Base-by-base conservation (phyloP, 2,329 filamentous ascomycete species). In the Monascus ruber region DNA sequence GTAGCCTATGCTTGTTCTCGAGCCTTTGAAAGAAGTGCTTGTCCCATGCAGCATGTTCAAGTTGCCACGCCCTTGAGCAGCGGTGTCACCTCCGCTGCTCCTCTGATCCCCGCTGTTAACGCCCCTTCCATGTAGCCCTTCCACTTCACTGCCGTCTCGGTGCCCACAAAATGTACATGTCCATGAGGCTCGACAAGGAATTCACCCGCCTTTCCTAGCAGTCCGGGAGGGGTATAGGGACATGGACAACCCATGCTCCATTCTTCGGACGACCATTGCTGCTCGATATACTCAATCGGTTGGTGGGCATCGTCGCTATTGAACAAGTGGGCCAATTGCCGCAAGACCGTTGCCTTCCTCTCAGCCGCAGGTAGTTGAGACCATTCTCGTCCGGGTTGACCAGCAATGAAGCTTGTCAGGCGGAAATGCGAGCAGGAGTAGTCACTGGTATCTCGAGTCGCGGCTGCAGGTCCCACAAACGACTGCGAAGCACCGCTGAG, bases 101-200 rank as follows among this genome's bases (percentile, higher is more conserved):
- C 73, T 9, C 68, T 53, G 41, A 72, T 59, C 1, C 74, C 73
- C 36, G 60, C 66, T 5, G 65, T 47, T 7, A 77, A 56, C 0
- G 74, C 74, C 1, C 74, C 74, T 43, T 77, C 74, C 71, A 77
- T 75, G 48, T 76, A 76, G 0, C 73, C 73, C 39, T 69, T 71
- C 73, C 73, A 77, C 41, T 70, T 64, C 2, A 49, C 58, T 0
- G 67, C 64, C 1, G 66, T 71, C 57, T 77, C 74, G 0, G 73
- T 75, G 0, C 74, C 73, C 2, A 65, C 71, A 46, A 76, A 77
- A 46, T 76, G 66, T 3, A 75, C 26, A 27, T 68, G 59, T 4
- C 64, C 57, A 35, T 55, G 52, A 0, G 55, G 47, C 26, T 60
- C 51, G n/a, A 62, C 50, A 6, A 70, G 43, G 4, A 50, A 51